A percentile compares a stretch with the other conserved stretches of the same genome.
phyloP scores from a whole-genome alignment of 2,329 filamentous ascomycete species.

The Fusarium dimerum region DNA sequence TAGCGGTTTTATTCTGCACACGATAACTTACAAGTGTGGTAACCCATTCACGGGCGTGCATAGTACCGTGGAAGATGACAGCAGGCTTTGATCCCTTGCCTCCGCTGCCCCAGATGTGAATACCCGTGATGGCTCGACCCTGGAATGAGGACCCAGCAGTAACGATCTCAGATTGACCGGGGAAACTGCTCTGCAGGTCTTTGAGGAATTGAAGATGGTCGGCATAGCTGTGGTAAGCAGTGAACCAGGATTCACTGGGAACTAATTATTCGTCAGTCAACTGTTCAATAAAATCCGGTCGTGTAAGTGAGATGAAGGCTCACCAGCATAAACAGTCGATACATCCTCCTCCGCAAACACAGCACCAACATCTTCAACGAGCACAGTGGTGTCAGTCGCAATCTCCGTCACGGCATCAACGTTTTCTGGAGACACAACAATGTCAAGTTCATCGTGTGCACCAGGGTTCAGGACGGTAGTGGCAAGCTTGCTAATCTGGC shows the following conservation, averaged over 20 bases:
- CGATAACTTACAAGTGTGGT: constrained; percentile 3
- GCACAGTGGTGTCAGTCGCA: constrained; percentile 10
- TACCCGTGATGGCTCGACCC: constrained; percentile 14
- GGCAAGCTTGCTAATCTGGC: constrained; percentile 16
- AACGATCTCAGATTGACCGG: constrained; percentile 12
- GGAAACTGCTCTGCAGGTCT: constrained; percentile 16
- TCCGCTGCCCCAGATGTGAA: constrained; percentile 21
- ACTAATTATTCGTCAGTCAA: not conserved
- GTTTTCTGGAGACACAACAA: constrained; percentile 19
- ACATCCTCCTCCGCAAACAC: constrained; percentile 13
- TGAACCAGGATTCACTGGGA: constrained; percentile 19
- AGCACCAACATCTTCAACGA: constrained; percentile 21
- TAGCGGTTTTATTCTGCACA: not conserved
- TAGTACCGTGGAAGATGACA: constrained; percentile 16
- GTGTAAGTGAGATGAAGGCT: not conserved
- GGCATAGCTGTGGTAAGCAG: constrained; percentile 16
- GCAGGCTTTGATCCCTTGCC: constrained; percentile 21
- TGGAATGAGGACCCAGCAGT: constrained; percentile 16
- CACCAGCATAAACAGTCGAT: constrained; percentile 13
- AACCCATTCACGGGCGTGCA: constrained; percentile 21
- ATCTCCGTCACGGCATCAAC: constrained; percentile 14
- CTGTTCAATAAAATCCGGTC: not conserved
- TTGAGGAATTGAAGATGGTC: constrained; percentile 16
- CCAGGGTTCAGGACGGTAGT: constrained; percentile 17
- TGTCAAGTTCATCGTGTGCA: constrained; percentile 12